Evolutionary conservation across 345 rosid species (phyloP).

Genomic region (Salix arbutifolia): DNA sequence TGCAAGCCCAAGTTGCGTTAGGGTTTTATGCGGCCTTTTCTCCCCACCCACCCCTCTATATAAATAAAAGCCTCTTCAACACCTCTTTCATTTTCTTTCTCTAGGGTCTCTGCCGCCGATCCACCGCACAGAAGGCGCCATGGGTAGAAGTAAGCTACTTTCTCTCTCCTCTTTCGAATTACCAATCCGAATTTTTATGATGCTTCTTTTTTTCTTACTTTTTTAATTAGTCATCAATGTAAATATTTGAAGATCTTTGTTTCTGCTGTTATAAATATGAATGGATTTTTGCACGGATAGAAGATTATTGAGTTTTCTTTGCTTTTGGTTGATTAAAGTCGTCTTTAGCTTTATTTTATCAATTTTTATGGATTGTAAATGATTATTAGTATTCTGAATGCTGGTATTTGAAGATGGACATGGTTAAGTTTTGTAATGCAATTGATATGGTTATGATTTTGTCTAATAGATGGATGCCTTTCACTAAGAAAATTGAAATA

Average conservation of each 20-base stretch:
- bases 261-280: too few species aligned
- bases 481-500: too few species aligned
- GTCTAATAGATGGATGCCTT: neutral
- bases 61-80: neutral
- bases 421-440: neutral
- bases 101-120: neutral
- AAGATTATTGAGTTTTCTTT: too few species aligned
- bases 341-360: neutral
- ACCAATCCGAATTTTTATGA: too few species aligned
- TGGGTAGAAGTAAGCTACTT: slow-evolving; percentile 49
- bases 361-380: neutral
- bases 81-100: neutral
- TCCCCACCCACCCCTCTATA: neutral
- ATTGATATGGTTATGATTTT: neutral
- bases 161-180: neutral
- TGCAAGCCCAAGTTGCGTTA: neutral
- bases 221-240: neutral
- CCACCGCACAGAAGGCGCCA: slow-evolving; percentile 20
- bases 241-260: neutral
- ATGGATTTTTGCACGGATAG: too few species aligned
- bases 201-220: neutral
- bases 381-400: neutral
- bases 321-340: neutral
- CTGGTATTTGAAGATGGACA: neutral
- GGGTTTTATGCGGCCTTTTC: neutral